Evolutionary conservation across 306 rosid genomes (phyloP).

Genomic region (Vigna unguiculata): DNA sequence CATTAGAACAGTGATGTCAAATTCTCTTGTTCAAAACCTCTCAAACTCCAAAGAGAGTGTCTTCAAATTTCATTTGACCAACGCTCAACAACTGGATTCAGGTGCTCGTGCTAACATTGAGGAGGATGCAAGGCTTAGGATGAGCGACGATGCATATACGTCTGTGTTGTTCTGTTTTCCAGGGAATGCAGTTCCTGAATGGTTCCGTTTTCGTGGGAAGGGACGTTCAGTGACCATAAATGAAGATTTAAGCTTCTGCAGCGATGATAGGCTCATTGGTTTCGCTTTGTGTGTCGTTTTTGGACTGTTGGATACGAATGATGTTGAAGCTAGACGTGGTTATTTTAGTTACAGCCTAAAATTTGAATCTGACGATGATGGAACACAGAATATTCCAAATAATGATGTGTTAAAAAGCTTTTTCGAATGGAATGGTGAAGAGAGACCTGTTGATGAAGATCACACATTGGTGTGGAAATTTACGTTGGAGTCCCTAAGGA

Average conservation of each 20-base stretch:
- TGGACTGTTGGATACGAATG: too few relatives aligned
- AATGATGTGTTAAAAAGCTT: too few relatives aligned
- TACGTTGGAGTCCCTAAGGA: not conserved
- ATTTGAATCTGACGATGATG: too few relatives aligned
- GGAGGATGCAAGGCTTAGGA: slow-evolving; percentile 30
- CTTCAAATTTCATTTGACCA: slow-evolving; percentile 43
- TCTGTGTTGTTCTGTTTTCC: slow-evolving; percentile 42
- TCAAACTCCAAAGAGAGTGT: not conserved
- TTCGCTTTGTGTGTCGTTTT: too few relatives aligned
- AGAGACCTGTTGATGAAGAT: too few relatives aligned
- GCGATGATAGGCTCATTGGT: too few relatives aligned
- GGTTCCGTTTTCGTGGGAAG: slow-evolving; percentile 25
- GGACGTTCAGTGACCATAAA: not conserved
- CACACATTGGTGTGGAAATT: too few relatives aligned
- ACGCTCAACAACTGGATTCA: slow-evolving; percentile 35
- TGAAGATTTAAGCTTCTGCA: too few relatives aligned
- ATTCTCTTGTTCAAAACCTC: not conserved
- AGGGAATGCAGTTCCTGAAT: slow-evolving; percentile 39
- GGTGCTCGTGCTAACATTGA: slow-evolving; percentile 16
- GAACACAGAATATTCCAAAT: too few relatives aligned
- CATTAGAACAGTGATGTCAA: slow-evolving; percentile 25
- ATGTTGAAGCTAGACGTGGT: accelerated
- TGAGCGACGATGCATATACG: slow-evolving; percentile 11
- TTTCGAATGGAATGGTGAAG: too few relatives aligned
- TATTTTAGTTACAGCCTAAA: too few relatives aligned